Evolutionary conservation across 1,284 basidiomycete genomes (phyloP), one percentile per base, ranked within the genome.

Genomic region (Moniliella sp.): DNA sequence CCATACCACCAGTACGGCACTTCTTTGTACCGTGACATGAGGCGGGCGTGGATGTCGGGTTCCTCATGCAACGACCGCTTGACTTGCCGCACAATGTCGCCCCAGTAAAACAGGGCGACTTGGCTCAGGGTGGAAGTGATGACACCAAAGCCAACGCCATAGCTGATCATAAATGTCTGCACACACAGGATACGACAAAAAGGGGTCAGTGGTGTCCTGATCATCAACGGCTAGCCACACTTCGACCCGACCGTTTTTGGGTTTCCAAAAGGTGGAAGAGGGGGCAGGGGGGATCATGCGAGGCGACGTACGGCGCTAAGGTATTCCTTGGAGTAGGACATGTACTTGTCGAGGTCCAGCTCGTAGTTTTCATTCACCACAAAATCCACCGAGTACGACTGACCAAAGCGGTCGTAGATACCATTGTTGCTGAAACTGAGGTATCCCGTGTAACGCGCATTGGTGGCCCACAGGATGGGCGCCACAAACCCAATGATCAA

Each of bases 401-500:
- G 32, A 9, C 82, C 84, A 46, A 72, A 81, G 10, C 78, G 73
- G 61, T 97, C 91, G 60, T 72, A 88, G 5, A 77, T 72, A 33
- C 67, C 65, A 37, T 71, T 69, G 19, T 72, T 73, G 36, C 75
- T 75, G 49, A 57, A 49, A 5, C 52, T 48, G 13, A 57, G 37
- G 32, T 48, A 51, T 11, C 35, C 34, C 34, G 47, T 40, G 30
- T 44, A 31, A 40, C 36, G 43, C 59, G 65, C 80, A 61, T 97
- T 86, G 37, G 73, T 75, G 65, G 91, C 97, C 64, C 94, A 94
- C 37, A 97, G 62, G 18, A 74, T 67, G 0, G 88, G 88, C 1
- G 73, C 73, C 30, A 86, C 49, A 46, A 94, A 72, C 84, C 86
- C 94, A 62, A 78, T 84, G 62, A 88, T 80, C 14, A 84, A 29